A percentile compares a stretch with the other conserved stretches of the same genome.
Conservation (phyloP, 1,139 yeast species). For the Pichia sp. region DNA sequence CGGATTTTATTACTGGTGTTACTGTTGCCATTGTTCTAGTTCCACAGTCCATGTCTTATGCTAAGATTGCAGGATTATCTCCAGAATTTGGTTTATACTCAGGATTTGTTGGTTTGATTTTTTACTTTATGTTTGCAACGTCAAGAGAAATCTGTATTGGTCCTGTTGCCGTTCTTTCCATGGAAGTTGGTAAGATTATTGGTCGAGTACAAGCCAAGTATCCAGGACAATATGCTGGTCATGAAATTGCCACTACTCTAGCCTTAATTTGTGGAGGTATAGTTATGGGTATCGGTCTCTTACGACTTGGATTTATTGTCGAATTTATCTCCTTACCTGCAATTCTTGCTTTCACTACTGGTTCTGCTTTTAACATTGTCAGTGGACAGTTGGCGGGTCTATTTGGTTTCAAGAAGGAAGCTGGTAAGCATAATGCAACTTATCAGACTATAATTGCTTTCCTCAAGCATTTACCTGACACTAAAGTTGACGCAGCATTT, state of each 20-base stretch:
- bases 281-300: constrained; percentile 70
- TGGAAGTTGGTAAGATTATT: constrained; percentile 74
- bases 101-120: constrained; percentile 85
- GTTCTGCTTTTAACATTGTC: constrained; percentile 78
- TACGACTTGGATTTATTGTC: constrained; percentile 78
- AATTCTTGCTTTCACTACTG: constrained; percentile 90
- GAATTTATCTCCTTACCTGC: constrained; percentile 89
- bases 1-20: constrained; percentile 84
- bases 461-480: constrained; percentile 58
- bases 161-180: constrained; percentile 93
- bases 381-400: constrained; percentile 81
- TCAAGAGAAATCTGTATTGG: constrained; percentile 94
- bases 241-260: constrained; percentile 70
- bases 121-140: constrained; percentile 85
- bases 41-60: constrained; percentile 94
- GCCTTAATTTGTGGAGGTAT: constrained; percentile 80
- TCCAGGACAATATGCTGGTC: constrained; percentile 38
- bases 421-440: constrained; percentile 70
- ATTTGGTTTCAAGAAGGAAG: constrained; percentile 60
- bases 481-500: constrained; percentile 78
- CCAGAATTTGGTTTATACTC: constrained; percentile 86
- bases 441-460: constrained; percentile 64
- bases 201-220: constrained; percentile 47
- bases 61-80: constrained; percentile 71
- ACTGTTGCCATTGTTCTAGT: constrained; percentile 90